These are phyloP conservation scores for Leucaena leucocephala DNA, from an alignment of 306 rosid species.

Conservation along the genomic window DNA sequence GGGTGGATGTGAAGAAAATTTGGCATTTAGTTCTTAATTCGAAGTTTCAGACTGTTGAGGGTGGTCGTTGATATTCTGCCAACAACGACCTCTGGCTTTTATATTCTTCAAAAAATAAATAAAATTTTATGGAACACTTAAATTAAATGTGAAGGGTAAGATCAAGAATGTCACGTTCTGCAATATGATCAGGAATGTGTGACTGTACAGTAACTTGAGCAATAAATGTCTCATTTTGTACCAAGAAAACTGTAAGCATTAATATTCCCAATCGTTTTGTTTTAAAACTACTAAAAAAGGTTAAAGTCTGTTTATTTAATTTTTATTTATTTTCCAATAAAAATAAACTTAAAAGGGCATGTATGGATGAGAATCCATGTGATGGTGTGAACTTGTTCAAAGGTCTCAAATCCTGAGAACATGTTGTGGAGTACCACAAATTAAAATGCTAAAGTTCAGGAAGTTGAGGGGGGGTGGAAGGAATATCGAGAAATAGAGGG, in stretches of 20 bases:
- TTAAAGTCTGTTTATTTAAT: too few relatives aligned
- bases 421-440: not conserved
- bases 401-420: not conserved
- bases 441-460: not conserved
- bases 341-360: not conserved
- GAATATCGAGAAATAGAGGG: not conserved
- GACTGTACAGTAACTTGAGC: too few relatives aligned
- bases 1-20: not conserved
- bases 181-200: too few relatives aligned
- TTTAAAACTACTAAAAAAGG: too few relatives aligned
- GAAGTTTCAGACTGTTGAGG: not conserved
- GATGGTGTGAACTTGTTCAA: not conserved
- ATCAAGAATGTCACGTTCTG: too few relatives aligned
- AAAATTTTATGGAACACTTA: too few relatives aligned
- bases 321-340: too few relatives aligned
- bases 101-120: not conserved
- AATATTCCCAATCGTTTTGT: too few relatives aligned
- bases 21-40: not conserved
- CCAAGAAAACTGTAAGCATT: too few relatives aligned
- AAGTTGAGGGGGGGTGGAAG: not conserved
- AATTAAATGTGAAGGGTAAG: too few relatives aligned
- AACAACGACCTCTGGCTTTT: not conserved
- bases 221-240: not conserved
- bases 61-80: not conserved
- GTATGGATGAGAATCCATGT: not conserved